Evolutionary conservation across 768 basidiomycete species (phyloP), one percentile per base, ranked within the genome.

Genomic region (Hypholoma fasciculare): DNA sequence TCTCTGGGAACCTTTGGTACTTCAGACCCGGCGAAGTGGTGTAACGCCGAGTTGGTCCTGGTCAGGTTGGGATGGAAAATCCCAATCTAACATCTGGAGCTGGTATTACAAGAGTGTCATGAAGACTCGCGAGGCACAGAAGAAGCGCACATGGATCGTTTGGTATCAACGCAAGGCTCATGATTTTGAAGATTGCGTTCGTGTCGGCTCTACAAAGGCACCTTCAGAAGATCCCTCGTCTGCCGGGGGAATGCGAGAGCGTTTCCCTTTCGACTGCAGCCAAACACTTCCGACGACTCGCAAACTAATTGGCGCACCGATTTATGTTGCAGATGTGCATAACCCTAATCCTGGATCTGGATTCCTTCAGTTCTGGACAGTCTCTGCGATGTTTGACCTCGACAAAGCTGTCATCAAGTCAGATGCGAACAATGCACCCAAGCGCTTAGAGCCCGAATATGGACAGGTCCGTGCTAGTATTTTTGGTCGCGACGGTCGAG

Each of bases 91-190:
- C 11, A 57, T 49, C 12, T 57, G 48, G 56, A 27, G 49, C 17
- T 42, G 27, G 38, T 42, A 42, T 38, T 20, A 4, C 13, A 37
- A n/a, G 7, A 43, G 30, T 34, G 49, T 51, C 5, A 17, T 36
- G 7, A 37, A 23, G 42, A 36, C 49, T 20, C 38, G 56, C 30
- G 17, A 43, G 17, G 56, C 42, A 4, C 48, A 49, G 16, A 30
- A 34, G 4, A 14, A 19, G 19, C 56, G 39, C 26, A 57, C 56
- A 19, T 57, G 56, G 56, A 50, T 57, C 20, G 43, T 57, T 9
- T 57, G 56, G 56, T 50, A 43, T 30, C 56, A 57, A 8, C 56
- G 56, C 19, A 57, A 51, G 49, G 56, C 56, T 2, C 39, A 57
- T 36, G 49, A 51, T 30, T 50, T 49, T 6, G 38, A 49, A 11